phyloP scores from a whole-genome alignment of 2,329 filamentous ascomycete species.

The Colletotrichum sp. region DNA sequence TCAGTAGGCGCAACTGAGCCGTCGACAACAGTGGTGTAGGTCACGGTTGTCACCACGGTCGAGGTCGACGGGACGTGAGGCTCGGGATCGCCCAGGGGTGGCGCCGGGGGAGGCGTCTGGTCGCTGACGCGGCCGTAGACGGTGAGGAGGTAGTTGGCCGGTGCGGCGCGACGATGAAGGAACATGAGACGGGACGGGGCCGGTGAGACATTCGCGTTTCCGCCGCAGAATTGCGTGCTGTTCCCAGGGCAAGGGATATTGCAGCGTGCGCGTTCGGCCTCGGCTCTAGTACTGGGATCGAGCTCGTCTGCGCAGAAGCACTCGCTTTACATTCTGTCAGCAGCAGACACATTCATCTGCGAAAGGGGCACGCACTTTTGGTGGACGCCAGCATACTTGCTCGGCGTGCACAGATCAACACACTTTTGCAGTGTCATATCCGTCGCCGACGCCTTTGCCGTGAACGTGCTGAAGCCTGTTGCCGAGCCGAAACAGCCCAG shows the following conservation, averaged over 20 bases:
- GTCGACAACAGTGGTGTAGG: constrained; percentile 39
- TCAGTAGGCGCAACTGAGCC: constrained; percentile 34
- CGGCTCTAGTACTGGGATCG: constrained; percentile 42
- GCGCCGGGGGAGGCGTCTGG: constrained; percentile 31
- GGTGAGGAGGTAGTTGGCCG: constrained; percentile 40
- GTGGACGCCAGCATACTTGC: constrained; percentile 44
- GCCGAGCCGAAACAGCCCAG: constrained; percentile 49
- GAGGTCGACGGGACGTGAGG: constrained; percentile 27
- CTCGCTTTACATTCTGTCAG: constrained; percentile 12
- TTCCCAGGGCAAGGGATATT: constrained; percentile 47
- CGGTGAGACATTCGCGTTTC: constrained; percentile 26
- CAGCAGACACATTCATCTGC: too few species aligned
- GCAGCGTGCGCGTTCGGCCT: constrained; percentile 36
- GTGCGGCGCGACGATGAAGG: constrained; percentile 30
- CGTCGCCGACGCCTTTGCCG: constrained; percentile 27
- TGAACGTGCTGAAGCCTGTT: constrained; percentile 40
- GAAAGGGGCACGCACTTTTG: constrained; percentile 25
- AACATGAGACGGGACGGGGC: constrained; percentile 6
- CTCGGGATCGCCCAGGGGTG: constrained; percentile 34
- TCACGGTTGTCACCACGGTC: constrained; percentile 27
- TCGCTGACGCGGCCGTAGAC: constrained; percentile 44
- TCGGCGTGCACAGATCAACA: constrained; percentile 38
- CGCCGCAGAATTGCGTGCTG: constrained; percentile 45
- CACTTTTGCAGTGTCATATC: constrained; percentile 47
- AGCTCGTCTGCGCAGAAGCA: constrained; percentile 53